Percentiles rank a stretch among this genome's conserved stretches.
phyloP scores from a whole-genome alignment of 2,329 filamentous ascomycete genomes.

The Pestalotiopsis sp. region DNA sequence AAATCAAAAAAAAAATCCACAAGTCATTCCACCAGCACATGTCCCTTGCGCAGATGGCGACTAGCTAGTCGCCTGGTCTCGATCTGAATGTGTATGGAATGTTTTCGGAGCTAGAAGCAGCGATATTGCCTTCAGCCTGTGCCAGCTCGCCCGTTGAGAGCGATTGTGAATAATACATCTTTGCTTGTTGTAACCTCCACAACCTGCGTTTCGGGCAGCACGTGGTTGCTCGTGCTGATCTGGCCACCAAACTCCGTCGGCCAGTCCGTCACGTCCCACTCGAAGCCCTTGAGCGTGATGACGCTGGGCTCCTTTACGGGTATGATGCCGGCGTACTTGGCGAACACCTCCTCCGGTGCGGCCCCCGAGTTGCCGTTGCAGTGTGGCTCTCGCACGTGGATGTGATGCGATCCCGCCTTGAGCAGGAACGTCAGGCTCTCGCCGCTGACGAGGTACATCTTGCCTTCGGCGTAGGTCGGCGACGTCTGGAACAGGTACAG shows the following conservation, averaged over 20 bases:
- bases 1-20: not conserved
- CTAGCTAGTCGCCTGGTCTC: not conserved
- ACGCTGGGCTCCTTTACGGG: slow-evolving; percentile 77
- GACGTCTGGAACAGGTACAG: slow-evolving; percentile 65
- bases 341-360: slow-evolving; percentile 55
- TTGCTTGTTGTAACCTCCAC: slow-evolving; percentile 65
- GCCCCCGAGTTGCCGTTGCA: slow-evolving; percentile 18
- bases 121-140: not conserved
- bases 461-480: slow-evolving; percentile 51
- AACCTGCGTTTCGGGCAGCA: slow-evolving; percentile 59
- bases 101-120: not conserved
- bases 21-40: not conserved
- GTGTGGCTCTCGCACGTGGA: slow-evolving; percentile 60
- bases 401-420: slow-evolving; percentile 66
- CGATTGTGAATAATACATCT: slow-evolving; percentile 76
- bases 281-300: slow-evolving; percentile 80
- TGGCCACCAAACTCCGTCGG: slow-evolving; percentile 73
- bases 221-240: slow-evolving; percentile 81
- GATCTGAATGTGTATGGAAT: not conserved
- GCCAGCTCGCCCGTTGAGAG: slow-evolving; percentile 44
- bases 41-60: not conserved
- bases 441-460: slow-evolving; percentile 79
- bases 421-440: slow-evolving; percentile 83
- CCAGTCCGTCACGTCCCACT: slow-evolving; percentile 92
- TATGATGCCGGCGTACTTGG: slow-evolving; percentile 82